Evolutionary conservation across 306 rosid species (phyloP), one percentile per base, ranked within the genome.

Genomic region (Datisca glomerata): DNA sequence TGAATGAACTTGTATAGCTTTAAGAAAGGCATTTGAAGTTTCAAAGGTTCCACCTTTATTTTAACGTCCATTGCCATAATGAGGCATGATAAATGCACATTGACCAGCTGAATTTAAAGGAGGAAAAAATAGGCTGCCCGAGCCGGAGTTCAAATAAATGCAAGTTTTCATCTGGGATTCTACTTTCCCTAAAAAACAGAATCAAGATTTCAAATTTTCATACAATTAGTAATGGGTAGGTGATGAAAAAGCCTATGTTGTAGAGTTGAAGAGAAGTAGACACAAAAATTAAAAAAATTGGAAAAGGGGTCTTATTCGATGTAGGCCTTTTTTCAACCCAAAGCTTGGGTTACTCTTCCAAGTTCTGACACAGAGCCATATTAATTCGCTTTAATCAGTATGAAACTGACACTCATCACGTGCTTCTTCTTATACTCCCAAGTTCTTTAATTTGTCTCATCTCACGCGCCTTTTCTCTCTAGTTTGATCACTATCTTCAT

Each of bases 361-460:
- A 36, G 47, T 56, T 71, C 74, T 78, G 80, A 71, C 78, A 57
- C 13, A 16, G 25, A 31, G 15, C 42, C 43, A 31, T 2, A 21
- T 33, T 28, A 36, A 35, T 33, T 38, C 43, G 22, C 56, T 50
- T 50, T 15, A n/a, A 20, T 36, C 56, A 11, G 35, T 35, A 14
- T 23, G 56, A 47, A 33, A 5, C 87, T 71, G 93, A 80, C 79
- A 71, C 53, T 14, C 24, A 45, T 60, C 96, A 85, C 87, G 93
- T 74, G 93, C 63, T 61, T 28, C 8, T 4, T 32, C 70, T 35
- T 45, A 25, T 36, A 53, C 19, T 20, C 51, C 54, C 33, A 2
- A 8, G 4, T 31, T 8, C 36, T 41, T 42, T 45, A 40, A 41
- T 52, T 29, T 22, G 21, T 54, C 60, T 63, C 17, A 42, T 47